Percentiles rank a stretch among this genome's conserved stretches.
These are phyloP conservation scores for Sclerotinia subarctica DNA, from an alignment of 2,329 filamentous ascomycete genomes.

Conservation along the genomic window DNA sequence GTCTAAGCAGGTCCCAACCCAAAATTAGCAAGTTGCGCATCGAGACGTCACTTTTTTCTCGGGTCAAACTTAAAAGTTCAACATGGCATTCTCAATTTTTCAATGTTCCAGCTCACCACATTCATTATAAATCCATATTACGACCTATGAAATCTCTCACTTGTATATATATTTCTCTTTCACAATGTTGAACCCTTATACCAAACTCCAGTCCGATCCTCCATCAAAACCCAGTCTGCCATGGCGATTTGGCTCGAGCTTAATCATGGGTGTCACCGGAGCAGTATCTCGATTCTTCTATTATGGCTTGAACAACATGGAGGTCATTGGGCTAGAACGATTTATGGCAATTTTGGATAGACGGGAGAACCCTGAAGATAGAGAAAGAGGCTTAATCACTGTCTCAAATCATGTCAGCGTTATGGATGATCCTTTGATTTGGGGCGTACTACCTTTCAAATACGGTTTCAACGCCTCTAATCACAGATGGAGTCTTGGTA, in stretches of 20 bases:
- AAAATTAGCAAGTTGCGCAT: not conserved
- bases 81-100: constrained; percentile 4
- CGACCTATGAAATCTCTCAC: not conserved
- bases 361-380: constrained; percentile 61
- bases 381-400: constrained; percentile 77
- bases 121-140: not conserved
- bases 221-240: constrained; percentile 43
- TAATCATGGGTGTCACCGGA: constrained; percentile 71
- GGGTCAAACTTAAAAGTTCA: not conserved
- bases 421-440: constrained; percentile 89
- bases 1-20: not conserved
- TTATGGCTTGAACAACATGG: constrained; percentile 68
- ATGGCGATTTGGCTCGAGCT: constrained; percentile 71
- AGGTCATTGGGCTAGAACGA: constrained; percentile 71
- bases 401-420: constrained; percentile 87
- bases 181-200: constrained; percentile 20
- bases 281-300: constrained; percentile 72
- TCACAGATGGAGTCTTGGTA: constrained; percentile 84
- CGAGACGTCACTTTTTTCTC: constrained; percentile 12
- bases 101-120: not conserved
- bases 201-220: constrained; percentile 21
- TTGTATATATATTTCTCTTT: not conserved
- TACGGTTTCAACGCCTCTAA: constrained; percentile 71
- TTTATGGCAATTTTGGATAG: constrained; percentile 75
- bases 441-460: constrained; percentile 78